Base-by-base conservation (phyloP, 495 filamentous ascomycete genomes). In the Saxophila tyrrhenica region DNA sequence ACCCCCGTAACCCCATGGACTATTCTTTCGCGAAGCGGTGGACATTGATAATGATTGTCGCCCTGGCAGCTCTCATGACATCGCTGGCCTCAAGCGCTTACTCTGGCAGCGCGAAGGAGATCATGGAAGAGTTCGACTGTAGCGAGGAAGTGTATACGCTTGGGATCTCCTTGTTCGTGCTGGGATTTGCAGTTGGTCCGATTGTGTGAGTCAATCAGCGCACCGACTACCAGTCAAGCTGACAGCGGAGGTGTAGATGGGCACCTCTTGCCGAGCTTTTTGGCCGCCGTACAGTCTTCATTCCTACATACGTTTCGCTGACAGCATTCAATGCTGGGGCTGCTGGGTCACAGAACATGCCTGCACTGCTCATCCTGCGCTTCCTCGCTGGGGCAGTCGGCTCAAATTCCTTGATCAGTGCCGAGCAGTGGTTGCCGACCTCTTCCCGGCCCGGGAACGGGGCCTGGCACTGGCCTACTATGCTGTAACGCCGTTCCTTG, bases 321-420 rank as follows among this genome's bases (percentile, higher is more conserved):
- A 79, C 84, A 19, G 77, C 78, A 0, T 89, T 90, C 72, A 86
- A 78, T 59, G 81, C 78, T 55, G 85, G 76, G 21, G 75, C 75
- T 42, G 78, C 81, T 1, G 76, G 78, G 15, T 65, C 82, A 0
- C 70, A 79, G 55, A 87, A 85, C 58, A 75, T 81, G 45, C 67
- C 76, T 58, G 78, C 81, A 1, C 70, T 92, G 1, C 70, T 89
- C 48, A 77, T 89, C 56, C 75, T 89, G 24, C 83, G 87, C 21
- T 88, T 89, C 74, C 82, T 89, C 50, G 84, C 82, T 23, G 84
- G 87, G 49, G 73, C 84, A n/a, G 86, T 88, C 65, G 87, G 87
- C 25, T 81, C 81, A 1, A 84, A 83, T 0, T 78, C 83, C 25
- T 61, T 89, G 51, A 86, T 83, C 23, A 89, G 87, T 64, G 73